These are phyloP conservation scores for Boletus sp. DNA, from an alignment of 768 basidiomycete species.

Conservation along the genomic window DNA sequence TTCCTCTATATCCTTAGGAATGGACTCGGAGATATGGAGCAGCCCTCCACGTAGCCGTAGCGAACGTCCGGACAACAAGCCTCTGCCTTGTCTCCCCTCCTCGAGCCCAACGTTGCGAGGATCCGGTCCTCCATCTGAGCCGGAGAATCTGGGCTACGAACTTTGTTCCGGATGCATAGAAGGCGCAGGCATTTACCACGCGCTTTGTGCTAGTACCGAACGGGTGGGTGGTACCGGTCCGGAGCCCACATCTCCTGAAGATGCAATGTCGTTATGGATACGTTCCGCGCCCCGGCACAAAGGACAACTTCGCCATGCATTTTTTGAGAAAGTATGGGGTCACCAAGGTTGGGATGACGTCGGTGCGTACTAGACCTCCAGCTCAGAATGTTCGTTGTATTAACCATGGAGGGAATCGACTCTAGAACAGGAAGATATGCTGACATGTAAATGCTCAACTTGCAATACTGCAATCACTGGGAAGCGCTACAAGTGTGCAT, in stretches of 20 bases:
- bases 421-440: constrained; percentile 71
- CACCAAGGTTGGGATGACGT: constrained; percentile 84
- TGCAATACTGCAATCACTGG: constrained; percentile 61
- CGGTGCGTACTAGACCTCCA: constrained; percentile 48
- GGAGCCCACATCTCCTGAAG: constrained; percentile 53
- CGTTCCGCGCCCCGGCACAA: constrained; percentile 69
- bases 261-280: constrained; percentile 58
- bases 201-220: constrained; percentile 54
- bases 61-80: constrained; percentile 36
- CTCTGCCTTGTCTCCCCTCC: constrained; percentile 44
- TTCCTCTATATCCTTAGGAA: constrained; percentile 18
- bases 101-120: constrained; percentile 19
- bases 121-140: not conserved
- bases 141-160: constrained; percentile 60
- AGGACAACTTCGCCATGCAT: constrained; percentile 81
- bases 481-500: constrained; percentile 82
- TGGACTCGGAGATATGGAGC: constrained; percentile 16
- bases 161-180: constrained; percentile 82
- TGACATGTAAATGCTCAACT: constrained; percentile 72
- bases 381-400: not conserved
- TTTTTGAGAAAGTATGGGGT: constrained; percentile 84
- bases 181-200: constrained; percentile 73
- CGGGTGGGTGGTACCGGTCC: constrained; percentile 19
- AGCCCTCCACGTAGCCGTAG: constrained; percentile 12
- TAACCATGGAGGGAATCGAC: constrained; percentile 6